phyloP scores from a whole-genome alignment of 768 basidiomycete species.

The Kwoniella mangroviensis region DNA sequence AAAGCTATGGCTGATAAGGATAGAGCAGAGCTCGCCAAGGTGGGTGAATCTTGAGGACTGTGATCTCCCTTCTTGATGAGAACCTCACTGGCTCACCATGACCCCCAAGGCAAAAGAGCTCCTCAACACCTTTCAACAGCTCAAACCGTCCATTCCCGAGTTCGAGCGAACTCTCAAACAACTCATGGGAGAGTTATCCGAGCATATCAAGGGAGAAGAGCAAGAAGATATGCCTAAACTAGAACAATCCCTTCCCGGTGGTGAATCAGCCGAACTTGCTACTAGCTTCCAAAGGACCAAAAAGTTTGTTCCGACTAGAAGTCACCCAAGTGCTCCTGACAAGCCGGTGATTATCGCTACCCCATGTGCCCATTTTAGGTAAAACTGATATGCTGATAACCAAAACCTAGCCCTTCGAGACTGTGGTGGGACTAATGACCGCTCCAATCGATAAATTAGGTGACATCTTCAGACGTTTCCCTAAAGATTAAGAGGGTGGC shows the following conservation, averaged over 20 bases:
- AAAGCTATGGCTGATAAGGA: slow-evolving; percentile 35
- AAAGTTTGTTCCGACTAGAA: slow-evolving; percentile 38
- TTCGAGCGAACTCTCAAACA: slow-evolving; percentile 29
- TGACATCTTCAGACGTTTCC: slow-evolving; percentile 35
- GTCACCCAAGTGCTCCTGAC: slow-evolving; percentile 34
- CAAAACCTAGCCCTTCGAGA: slow-evolving; percentile 44
- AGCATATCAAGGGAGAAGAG: slow-evolving; percentile 37
- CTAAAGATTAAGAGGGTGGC: slow-evolving; percentile 17
- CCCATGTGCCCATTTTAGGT: no score
- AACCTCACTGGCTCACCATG: neutral
- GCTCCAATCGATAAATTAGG: slow-evolving; percentile 36
- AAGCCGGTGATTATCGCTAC: no score
- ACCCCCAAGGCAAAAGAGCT: slow-evolving; percentile 28
- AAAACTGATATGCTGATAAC: no score
- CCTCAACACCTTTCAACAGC: slow-evolving; percentile 34
- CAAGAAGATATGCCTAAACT: slow-evolving; percentile 30
- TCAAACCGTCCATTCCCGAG: slow-evolving; percentile 17
- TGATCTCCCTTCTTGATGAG: neutral
- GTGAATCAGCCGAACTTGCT: slow-evolving; percentile 20
- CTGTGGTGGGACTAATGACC: slow-evolving; percentile 27
- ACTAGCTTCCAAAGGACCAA: slow-evolving; percentile 32
- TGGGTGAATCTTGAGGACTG: neutral
- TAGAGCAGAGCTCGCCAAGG: slow-evolving; percentile 23
- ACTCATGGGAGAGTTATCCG: slow-evolving; percentile 16
- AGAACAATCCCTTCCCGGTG: slow-evolving; percentile 13